Percentiles rank a stretch among this genome's conserved stretches.
Evolutionary conservation across 192 early-diverging fungal species (phyloP).

Genomic region (Chytriomyces sp.): DNA sequence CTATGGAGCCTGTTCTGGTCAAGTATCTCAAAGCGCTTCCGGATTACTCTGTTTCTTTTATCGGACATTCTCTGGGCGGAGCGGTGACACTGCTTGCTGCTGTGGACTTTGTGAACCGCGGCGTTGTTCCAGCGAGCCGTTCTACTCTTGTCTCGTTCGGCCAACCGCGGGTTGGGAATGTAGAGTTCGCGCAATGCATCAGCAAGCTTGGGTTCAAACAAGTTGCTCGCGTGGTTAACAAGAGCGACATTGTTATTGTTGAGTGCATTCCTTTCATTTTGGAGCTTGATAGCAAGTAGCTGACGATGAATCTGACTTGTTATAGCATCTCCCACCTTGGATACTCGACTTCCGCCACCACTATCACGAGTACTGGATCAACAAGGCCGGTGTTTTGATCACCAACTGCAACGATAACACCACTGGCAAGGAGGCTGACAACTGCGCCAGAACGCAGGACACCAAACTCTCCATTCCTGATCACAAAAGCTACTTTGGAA

Average conservation of each 20-base stretch:
- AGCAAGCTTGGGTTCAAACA: background rate
- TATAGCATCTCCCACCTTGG: slow-evolving; percentile 3
- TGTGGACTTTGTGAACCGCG: slow-evolving; percentile 32
- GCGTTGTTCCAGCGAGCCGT: slow-evolving; percentile 9
- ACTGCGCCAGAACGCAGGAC: background rate
- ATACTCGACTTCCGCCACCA: slow-evolving; percentile 35
- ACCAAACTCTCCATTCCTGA: no score
- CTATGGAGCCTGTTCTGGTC: background rate
- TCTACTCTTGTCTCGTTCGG: slow-evolving; percentile 40
- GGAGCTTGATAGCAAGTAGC: background rate
- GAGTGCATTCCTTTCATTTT: no score
- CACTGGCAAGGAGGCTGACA: background rate
- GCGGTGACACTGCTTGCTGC: slow-evolving; percentile 36
- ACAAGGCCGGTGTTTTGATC: background rate
- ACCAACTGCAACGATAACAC: slow-evolving; percentile 27
- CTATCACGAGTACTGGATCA: slow-evolving; percentile 34
- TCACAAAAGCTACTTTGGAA: no score
- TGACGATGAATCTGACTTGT: background rate
- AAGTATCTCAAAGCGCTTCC: background rate
- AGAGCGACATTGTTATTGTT: slow-evolving; percentile 31
- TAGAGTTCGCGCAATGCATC: slow-evolving; percentile 35
- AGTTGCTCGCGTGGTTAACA: slow-evolving; percentile 18
- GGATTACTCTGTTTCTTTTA: slow-evolving; percentile 29
- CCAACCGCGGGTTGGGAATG: slow-evolving; percentile 46
- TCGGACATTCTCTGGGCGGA: slow-evolving; percentile 44